phyloP scores from a whole-genome alignment of 495 filamentous ascomycete species.

The Aspergillus carlsbadensis region DNA sequence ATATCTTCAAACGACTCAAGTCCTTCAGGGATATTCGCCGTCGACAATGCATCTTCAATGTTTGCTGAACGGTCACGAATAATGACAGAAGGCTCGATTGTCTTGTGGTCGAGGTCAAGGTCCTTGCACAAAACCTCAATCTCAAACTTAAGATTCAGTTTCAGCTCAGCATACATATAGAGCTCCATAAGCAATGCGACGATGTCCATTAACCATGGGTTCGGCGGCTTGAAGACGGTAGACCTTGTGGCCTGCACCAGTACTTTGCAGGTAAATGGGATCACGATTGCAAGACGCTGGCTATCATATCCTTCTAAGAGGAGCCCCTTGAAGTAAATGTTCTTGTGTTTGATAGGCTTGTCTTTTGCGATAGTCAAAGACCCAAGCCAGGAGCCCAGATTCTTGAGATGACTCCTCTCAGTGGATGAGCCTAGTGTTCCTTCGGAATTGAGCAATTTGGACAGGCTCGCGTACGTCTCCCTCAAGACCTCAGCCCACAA shows the following conservation, averaged over 20 bases:
- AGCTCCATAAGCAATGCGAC: slow-evolving; percentile 83
- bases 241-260: slow-evolving; percentile 80
- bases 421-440: slow-evolving; percentile 71
- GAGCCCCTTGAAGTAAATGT: slow-evolving; percentile 94
- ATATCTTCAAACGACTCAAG: slow-evolving; percentile 78
- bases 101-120: slow-evolving; percentile 82
- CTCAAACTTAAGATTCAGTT: slow-evolving; percentile 94
- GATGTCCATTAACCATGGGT: slow-evolving; percentile 97
- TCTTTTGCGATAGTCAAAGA: slow-evolving; percentile 91
- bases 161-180: slow-evolving; percentile 88
- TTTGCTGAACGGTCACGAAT: slow-evolving; percentile 67
- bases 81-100: slow-evolving; percentile 76
- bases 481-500: slow-evolving; percentile 86
- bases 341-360: slow-evolving; percentile 93
- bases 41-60: slow-evolving; percentile 59
- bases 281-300: slow-evolving; percentile 82
- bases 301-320: slow-evolving; percentile 90
- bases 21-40: slow-evolving; percentile 59
- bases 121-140: slow-evolving; percentile 96
- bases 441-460: slow-evolving; percentile 85
- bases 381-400: slow-evolving; percentile 88
- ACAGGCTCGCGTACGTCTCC: slow-evolving; percentile 87
- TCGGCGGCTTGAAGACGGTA: slow-evolving; percentile 87
- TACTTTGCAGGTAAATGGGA: slow-evolving; percentile 96
- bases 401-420: slow-evolving; percentile 86